A percentile compares a stretch with the other conserved stretches of the same genome.
Evolutionary conservation across 2,329 filamentous ascomycete species (phyloP).

Genomic region (Monosporascus sp.): DNA sequence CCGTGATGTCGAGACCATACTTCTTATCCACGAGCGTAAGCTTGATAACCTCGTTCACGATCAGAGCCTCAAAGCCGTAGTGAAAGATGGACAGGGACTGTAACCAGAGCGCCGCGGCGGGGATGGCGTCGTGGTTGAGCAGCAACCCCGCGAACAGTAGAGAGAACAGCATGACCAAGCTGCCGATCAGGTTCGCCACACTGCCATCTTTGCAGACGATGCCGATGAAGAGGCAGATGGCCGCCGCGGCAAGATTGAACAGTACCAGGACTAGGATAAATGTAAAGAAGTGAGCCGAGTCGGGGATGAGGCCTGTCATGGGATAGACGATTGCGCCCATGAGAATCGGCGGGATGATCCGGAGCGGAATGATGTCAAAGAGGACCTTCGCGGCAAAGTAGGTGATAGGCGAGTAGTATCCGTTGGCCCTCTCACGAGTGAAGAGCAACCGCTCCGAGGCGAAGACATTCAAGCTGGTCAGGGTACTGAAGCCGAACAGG

Average conservation of each 20-base stretch:
- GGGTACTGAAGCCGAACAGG: slow-evolving; percentile 91
- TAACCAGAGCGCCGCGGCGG: slow-evolving; percentile 78
- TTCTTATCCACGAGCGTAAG: slow-evolving; percentile 89
- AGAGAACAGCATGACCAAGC: slow-evolving; percentile 95
- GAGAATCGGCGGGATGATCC: slow-evolving; percentile 88
- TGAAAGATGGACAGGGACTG: slow-evolving; percentile 96
- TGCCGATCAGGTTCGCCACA: slow-evolving; percentile 89
- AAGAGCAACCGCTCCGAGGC: slow-evolving; percentile 87
- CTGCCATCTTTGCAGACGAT: slow-evolving; percentile 89
- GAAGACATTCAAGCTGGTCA: slow-evolving; percentile 92
- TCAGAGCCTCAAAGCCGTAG: slow-evolving; percentile 91
- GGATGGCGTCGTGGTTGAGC: slow-evolving; percentile 91
- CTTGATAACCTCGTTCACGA: slow-evolving; percentile 93
- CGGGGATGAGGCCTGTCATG: slow-evolving; percentile 88
- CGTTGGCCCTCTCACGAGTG: slow-evolving; percentile 88
- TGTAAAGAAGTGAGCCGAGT: slow-evolving; percentile 77
- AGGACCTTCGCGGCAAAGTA: slow-evolving; percentile 96
- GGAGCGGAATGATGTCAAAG: slow-evolving; percentile 95
- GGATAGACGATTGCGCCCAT: slow-evolving; percentile 96
- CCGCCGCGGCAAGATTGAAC: slow-evolving; percentile 91
- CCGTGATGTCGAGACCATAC: slow-evolving; percentile 92
- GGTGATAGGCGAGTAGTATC: slow-evolving; percentile 89
- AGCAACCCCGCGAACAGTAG: slow-evolving; percentile 90
- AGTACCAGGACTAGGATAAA: slow-evolving; percentile 90
- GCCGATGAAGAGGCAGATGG: slow-evolving; percentile 92